Percentiles rank a stretch among this genome's conserved stretches.
Conservation (phyloP, 345 rosid species). For the Salix dunnii region DNA sequence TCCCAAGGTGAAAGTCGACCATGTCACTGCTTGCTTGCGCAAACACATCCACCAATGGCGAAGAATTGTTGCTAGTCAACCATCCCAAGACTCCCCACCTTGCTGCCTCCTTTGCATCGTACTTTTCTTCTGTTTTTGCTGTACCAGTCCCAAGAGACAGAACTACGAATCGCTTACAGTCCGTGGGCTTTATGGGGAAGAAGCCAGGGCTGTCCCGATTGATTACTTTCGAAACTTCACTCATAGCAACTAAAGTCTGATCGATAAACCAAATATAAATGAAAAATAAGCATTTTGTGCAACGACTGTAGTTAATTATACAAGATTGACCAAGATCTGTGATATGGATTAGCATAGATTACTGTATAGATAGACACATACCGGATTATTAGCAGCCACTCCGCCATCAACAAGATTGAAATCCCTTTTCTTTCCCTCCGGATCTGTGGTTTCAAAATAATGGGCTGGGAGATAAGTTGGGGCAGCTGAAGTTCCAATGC, state of each 20-base stretch:
- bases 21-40: conserved; percentile 60
- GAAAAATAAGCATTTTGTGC: background rate
- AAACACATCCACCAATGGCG: conserved; percentile 56
- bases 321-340: too few relatives aligned
- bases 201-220: conserved; percentile 33
- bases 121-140: conserved; percentile 34
- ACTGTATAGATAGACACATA: background rate
- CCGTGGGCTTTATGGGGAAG: conserved; percentile 40
- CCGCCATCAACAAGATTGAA: conserved; percentile 78
- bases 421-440: conserved; percentile 28
- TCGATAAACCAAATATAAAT: background rate
- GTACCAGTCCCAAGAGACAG: conserved; percentile 65
- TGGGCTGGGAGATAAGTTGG: conserved; percentile 66
- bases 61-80: conserved; percentile 44
- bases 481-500: conserved; percentile 62
- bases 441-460: conserved; percentile 33
- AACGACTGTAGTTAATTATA: too few relatives aligned
- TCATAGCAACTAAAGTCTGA: conserved; percentile 47
- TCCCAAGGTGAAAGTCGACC: conserved; percentile 55
- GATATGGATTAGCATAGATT: too few relatives aligned
- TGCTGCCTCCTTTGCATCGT: conserved; percentile 43
- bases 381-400: conserved; percentile 75
- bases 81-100: conserved; percentile 66
- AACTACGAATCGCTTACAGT: conserved; percentile 46
- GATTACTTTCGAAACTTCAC: conserved; percentile 50